Percentiles rank a stretch among this genome's conserved stretches.
Evolutionary conservation across 163 green algal genomes (phyloP).

Genomic region (Prototheca cutis): DNA sequence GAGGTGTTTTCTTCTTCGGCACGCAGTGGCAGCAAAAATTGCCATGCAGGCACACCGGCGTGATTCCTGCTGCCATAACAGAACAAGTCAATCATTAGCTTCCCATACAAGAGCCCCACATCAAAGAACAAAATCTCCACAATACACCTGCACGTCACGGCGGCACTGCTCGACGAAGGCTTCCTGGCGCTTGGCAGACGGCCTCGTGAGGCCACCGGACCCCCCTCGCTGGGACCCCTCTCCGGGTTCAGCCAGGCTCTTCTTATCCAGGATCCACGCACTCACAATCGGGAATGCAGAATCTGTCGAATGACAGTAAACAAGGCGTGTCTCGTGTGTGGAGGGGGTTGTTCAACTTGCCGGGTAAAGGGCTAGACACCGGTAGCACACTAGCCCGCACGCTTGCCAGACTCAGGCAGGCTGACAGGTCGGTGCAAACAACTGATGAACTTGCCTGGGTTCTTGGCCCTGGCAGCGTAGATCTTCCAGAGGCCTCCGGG

Average conservation of each 20-base stretch:
- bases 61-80: no score
- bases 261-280: constrained; percentile 78
- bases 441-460: constrained; percentile 30
- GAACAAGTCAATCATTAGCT: no score
- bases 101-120: no score
- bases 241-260: constrained; percentile 17
- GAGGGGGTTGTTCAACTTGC: not conserved
- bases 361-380: no score
- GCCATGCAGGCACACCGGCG: no score
- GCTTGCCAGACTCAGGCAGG: not conserved
- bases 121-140: no score
- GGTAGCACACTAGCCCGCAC: no score
- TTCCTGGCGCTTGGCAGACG: constrained; percentile 29
- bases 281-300: constrained; percentile 39
- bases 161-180: constrained; percentile 43
- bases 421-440: not conserved
- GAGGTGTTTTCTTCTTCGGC: no score
- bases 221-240: not conserved
- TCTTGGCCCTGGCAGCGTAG: constrained; percentile 41
- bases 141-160: constrained; percentile 2
- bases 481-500: constrained; percentile 55
- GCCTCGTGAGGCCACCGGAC: constrained; percentile 5
- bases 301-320: no score
- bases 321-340: not conserved
- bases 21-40: no score